These are phyloP conservation scores for Lagenidium giganteum DNA, from an alignment of 352 stramenopile species.

Conservation along the genomic window DNA sequence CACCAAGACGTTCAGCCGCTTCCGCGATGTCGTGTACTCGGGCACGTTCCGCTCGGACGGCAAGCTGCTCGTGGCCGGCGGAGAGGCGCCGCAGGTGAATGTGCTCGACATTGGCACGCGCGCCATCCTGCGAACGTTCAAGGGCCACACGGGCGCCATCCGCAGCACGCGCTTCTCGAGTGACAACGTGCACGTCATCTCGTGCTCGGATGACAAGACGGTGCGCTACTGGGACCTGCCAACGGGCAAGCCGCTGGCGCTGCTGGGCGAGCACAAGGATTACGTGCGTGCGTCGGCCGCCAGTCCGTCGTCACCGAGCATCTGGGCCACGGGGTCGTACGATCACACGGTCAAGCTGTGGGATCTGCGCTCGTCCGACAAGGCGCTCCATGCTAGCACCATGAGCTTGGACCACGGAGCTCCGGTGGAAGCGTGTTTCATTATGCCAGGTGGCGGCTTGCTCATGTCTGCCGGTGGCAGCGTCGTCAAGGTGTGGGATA, in stretches of 20 bases:
- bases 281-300: constrained; percentile 68
- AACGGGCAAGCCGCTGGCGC: constrained; percentile 55
- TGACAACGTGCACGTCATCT: constrained; percentile 77
- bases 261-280: constrained; percentile 71
- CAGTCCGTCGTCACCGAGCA: constrained; percentile 49
- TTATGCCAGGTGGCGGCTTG: constrained; percentile 67
- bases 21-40: constrained; percentile 71
- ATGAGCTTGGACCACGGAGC: constrained; percentile 72
- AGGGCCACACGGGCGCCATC: constrained; percentile 63
- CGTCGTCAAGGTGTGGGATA: constrained; percentile 87
- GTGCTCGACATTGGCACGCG: constrained; percentile 73
- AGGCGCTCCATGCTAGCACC: too few species aligned
- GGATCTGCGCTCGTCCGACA: constrained; percentile 63
- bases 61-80: constrained; percentile 71
- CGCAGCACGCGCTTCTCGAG: constrained; percentile 58
- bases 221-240: constrained; percentile 76
- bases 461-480: constrained; percentile 73
- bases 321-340: constrained; percentile 82
- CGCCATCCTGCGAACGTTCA: constrained; percentile 71
- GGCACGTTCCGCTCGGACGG: constrained; percentile 74
- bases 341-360: constrained; percentile 90
- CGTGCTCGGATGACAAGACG: constrained; percentile 83
- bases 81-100: constrained; percentile 52
- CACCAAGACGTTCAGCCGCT: constrained; percentile 73
- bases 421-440: constrained; percentile 76